Percentiles rank a stretch among this genome's conserved stretches.
Evolutionary conservation across 2,329 filamentous ascomycete species (phyloP).

Genomic region (Fusarium scirpi): DNA sequence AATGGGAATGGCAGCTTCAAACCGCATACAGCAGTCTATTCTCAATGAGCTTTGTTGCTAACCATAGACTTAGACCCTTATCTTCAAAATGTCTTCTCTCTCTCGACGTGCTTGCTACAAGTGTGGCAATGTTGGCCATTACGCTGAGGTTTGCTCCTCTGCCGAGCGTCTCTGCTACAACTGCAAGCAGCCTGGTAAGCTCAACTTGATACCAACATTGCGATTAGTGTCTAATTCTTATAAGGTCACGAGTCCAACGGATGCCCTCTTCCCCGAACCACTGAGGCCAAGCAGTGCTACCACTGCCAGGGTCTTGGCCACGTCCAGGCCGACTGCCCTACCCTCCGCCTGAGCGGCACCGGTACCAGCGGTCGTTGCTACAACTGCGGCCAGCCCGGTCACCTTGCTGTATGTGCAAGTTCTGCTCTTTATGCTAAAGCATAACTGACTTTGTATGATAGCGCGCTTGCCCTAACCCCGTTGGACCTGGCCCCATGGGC

Average conservation of each 20-base stretch:
- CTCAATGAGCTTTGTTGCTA: constrained; percentile 10
- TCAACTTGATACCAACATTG: neutral
- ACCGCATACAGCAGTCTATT: constrained; percentile 2
- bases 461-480: constrained; percentile 86
- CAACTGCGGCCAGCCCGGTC: constrained; percentile 92
- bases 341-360: constrained; percentile 88
- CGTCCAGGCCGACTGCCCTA: constrained; percentile 98
- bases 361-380: constrained; percentile 91
- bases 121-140: constrained; percentile 85
- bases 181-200: constrained; percentile 86
- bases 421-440: neutral
- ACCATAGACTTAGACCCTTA: constrained; percentile 27
- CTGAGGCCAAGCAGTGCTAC: constrained; percentile 99
- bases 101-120: constrained; percentile 88
- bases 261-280: constrained; percentile 95
- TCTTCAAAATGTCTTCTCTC: constrained; percentile 76
- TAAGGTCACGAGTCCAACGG: constrained; percentile 93
- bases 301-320: constrained; percentile 99
- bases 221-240: constrained; percentile 14
- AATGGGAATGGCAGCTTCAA: constrained; percentile 6
- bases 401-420: constrained; percentile 78
- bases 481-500: constrained; percentile 66
- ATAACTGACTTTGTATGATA: constrained; percentile 50
- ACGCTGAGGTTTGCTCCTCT: constrained; percentile 93
- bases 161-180: constrained; percentile 99